Conservation (phyloP, 1,284 basidiomycete species). For the Ceratorhiza oryzae-sativae region DNA sequence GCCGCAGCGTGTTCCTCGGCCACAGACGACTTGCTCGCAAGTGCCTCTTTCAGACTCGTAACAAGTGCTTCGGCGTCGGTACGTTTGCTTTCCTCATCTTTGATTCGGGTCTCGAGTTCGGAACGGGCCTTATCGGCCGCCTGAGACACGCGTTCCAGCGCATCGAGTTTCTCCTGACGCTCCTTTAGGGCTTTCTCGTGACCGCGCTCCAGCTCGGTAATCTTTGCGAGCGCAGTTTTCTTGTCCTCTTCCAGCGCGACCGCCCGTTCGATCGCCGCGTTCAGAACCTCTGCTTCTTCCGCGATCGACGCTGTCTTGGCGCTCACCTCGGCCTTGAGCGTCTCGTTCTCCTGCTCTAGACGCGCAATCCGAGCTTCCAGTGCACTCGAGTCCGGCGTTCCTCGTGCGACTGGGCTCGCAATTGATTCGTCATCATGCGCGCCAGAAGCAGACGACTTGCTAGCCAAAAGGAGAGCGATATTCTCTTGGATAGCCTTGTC, state of each 20-base stretch:
- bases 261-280: conserved; percentile 37
- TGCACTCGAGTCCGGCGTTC: conserved; percentile 13
- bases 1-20: conserved; percentile 61
- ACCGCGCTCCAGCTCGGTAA: conserved; percentile 59
- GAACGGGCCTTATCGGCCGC: conserved; percentile 38
- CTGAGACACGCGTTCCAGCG: not conserved
- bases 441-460: conserved; percentile 45
- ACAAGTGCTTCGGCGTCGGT: conserved; percentile 52
- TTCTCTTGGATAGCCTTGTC: conserved; percentile 60
- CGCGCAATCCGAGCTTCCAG: conserved; percentile 43
- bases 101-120: conserved; percentile 57
- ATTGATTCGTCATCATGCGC: conserved; percentile 45
- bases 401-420: conserved; percentile 1
- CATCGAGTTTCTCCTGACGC: conserved; percentile 60
- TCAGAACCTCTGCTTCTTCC: conserved; percentile 43
- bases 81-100: conserved; percentile 54
- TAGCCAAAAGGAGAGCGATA: conserved; percentile 56
- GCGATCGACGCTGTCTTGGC: conserved; percentile 35
- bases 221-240: conserved; percentile 55
- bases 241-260: conserved; percentile 56
- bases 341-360: conserved; percentile 49
- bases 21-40: conserved; percentile 61
- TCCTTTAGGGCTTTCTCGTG: conserved; percentile 59
- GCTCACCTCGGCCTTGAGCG: conserved; percentile 47
- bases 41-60: conserved; percentile 59